Base-by-base conservation (phyloP, 2,329 filamentous ascomycete genomes). In the Pseudocercospora crystallina region DNA sequence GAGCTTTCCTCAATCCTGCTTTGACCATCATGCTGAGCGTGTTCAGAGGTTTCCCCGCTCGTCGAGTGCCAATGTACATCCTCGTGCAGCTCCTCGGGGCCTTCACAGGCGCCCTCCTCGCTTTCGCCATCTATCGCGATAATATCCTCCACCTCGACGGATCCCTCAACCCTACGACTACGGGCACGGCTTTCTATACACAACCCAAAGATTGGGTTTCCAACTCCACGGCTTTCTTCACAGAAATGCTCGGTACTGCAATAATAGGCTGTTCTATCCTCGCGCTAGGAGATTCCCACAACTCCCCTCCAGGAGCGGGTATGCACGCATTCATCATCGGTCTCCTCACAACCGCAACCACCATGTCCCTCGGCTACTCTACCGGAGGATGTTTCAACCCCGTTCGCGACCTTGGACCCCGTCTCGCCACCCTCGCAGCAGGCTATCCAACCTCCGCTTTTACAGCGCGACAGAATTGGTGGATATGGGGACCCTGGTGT, bases 11-110 rank as follows among this genome's bases (percentile, higher is more conserved):
- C 33, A 79, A 77, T 42, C 76, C 76, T 0, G 72, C 71, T 0
- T 64, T 79, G 2, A 73, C 73, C 0, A 65, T 79, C 26, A 64
- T 68, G 26, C 62, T 74, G 3, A 67, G 65, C 3, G 48, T 67
- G n/a, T 80, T 73, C 60, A 74, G 78, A 34, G 77, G 77, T 0
- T 80, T 83, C 36, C 80, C 80, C 0, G 73, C 76, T 45, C 64
- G 71, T 5, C 76, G 79, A 62, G 71, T 79, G 4, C 69, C 76
- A 1, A 66, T 74, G 4, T 83, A 81, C 56, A 71, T 79, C 8
- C 53, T 72, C 1, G 76, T 79, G 12, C 80, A 83, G 57, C 68
- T 81, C 43, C 59, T 82, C 0, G 79, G 75, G 1, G 79, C 78
- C 1, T 76, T 82, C 44, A 64, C 71, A 26, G 80, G 79, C 1